These are phyloP conservation scores for Smittium culicis DNA, from an alignment of 371 early-diverging fungal genomes.

Conservation along the genomic window DNA sequence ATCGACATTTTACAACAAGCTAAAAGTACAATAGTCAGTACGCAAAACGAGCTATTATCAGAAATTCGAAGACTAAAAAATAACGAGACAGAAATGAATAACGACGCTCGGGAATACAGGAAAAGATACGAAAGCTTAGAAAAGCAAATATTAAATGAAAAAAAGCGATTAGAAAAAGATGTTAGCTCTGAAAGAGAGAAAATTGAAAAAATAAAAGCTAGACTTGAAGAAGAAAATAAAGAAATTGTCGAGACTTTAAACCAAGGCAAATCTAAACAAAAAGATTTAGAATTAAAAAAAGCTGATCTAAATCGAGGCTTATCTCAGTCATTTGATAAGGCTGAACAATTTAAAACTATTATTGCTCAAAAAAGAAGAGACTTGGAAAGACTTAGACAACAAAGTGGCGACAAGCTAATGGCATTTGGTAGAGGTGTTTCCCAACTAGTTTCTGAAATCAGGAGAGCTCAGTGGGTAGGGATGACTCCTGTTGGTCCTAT, in stretches of 20 bases:
- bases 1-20: background rate
- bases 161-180: constrained; percentile 23
- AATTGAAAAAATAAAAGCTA: constrained; percentile 16
- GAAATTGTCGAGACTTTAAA: constrained; percentile 16
- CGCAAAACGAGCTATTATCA: constrained; percentile 9
- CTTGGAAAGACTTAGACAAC: constrained; percentile 33
- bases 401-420: constrained; percentile 44
- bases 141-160: constrained; percentile 23
- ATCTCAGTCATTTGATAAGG: constrained; percentile 12
- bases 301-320: constrained; percentile 14
- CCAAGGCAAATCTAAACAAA: constrained; percentile 15
- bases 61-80: constrained; percentile 24
- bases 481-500: constrained; percentile 70
- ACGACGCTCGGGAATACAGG: constrained; percentile 27
- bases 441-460: constrained; percentile 48
- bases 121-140: constrained; percentile 23
- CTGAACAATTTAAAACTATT: constrained; percentile 8
- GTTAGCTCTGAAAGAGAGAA: constrained; percentile 32
- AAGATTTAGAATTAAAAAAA: constrained; percentile 15
- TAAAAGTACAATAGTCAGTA: background rate
- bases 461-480: constrained; percentile 39
- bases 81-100: constrained; percentile 30
- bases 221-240: constrained; percentile 14
- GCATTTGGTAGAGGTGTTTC: constrained; percentile 61
- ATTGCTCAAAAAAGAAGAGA: constrained; percentile 16